Conservation (phyloP, 192 early-diverging fungal genomes). For the Entomortierella chlamydospora region DNA sequence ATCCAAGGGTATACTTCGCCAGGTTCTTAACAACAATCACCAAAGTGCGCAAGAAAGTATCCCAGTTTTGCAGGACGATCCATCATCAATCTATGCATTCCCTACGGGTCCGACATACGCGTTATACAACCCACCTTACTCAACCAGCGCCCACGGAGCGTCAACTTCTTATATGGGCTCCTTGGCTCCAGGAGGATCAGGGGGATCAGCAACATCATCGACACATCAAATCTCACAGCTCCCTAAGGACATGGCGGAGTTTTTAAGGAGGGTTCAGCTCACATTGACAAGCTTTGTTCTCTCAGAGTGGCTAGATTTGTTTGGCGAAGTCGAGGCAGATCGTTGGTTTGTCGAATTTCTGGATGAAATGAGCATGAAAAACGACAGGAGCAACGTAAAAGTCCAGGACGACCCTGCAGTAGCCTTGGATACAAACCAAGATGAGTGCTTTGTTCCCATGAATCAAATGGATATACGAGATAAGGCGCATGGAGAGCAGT, state of each 20-base stretch:
- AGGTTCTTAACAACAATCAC: background rate
- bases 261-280: conserved; percentile 39
- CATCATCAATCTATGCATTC: conserved; percentile 33
- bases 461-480: conserved; percentile 31
- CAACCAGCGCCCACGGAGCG: conserved; percentile 23
- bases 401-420: background rate
- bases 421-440: conserved; percentile 14
- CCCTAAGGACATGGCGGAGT: conserved; percentile 51
- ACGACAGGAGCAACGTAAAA: background rate
- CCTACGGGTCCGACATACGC: conserved; percentile 34
- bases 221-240: conserved; percentile 25
- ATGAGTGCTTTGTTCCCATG: conserved; percentile 13
- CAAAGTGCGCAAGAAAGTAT: conserved; percentile 6
- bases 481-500: conserved; percentile 3
- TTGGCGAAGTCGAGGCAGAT: conserved; percentile 55
- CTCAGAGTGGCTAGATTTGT: conserved; percentile 51
- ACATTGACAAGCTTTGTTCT: conserved; percentile 51
- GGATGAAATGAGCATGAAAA: conserved; percentile 29
- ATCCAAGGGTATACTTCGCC: conserved; percentile 18
- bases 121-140: conserved; percentile 42
- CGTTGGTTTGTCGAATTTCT: conserved; percentile 57
- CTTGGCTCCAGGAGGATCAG: conserved; percentile 8
- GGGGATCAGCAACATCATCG: conserved; percentile 18
- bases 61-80: conserved; percentile 21
- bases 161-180: conserved; percentile 24